These are phyloP conservation scores for Periconia sp. DNA, from an alignment of 2,329 filamentous ascomycete genomes.

Conservation along the genomic window DNA sequence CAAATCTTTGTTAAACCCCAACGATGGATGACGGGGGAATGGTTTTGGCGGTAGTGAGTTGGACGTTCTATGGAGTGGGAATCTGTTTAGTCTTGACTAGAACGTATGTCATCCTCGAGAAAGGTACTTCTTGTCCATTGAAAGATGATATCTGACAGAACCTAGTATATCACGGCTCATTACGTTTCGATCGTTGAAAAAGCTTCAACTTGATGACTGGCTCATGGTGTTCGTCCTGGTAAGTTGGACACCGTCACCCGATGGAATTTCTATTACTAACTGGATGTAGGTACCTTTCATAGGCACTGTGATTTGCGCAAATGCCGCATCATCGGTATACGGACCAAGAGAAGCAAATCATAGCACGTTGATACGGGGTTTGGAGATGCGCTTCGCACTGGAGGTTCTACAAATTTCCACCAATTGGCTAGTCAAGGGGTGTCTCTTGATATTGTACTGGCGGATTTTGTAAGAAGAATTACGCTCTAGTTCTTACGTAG, in stretches of 20 bases:
- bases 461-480: conserved; percentile 29
- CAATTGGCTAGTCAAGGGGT: conserved; percentile 30
- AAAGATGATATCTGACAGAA: neutral
- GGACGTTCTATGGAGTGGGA: conserved; percentile 24
- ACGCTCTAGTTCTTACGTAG: no score
- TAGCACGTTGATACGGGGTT: neutral
- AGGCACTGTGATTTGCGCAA: conserved; percentile 18
- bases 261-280: neutral
- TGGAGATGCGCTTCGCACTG: conserved; percentile 24
- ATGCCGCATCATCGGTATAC: conserved; percentile 3
- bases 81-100: conserved; percentile 24
- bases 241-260: neutral
- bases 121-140: neutral
- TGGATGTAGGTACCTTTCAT: conserved; percentile 19
- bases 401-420: conserved; percentile 30
- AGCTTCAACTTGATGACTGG: conserved; percentile 32
- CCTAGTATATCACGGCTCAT: conserved; percentile 22
- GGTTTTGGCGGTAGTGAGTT: conserved; percentile 22
- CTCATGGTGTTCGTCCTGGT: conserved; percentile 25
- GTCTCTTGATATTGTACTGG: conserved; percentile 29
- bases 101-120: conserved; percentile 13
- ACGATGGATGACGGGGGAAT: neutral
- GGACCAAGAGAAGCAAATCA: neutral
- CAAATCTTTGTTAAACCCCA: neutral
- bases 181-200: conserved; percentile 20